These are phyloP conservation scores for Pseudopyrenochaeta lycopersici DNA, from an alignment of 2,329 filamentous ascomycete species.

Conservation along the genomic window DNA sequence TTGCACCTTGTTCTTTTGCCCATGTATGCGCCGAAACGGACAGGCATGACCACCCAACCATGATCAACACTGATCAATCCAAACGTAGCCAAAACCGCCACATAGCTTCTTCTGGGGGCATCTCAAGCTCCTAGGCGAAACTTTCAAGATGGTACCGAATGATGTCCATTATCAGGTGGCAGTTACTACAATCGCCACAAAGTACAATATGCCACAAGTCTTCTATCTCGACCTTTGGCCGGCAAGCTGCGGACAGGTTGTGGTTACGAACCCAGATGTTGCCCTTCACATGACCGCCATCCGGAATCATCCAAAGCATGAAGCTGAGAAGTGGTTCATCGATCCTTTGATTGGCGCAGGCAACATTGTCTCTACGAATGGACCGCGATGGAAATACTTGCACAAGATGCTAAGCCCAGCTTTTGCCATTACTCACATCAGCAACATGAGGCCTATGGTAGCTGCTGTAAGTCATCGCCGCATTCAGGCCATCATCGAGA, in stretches of 20 bases:
- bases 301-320: constrained; percentile 45
- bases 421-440: constrained; percentile 43
- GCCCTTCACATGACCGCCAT: constrained; percentile 48
- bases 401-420: constrained; percentile 49
- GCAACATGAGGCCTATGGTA: constrained; percentile 34
- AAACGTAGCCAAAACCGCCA: constrained; percentile 52
- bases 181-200: constrained; percentile 44
- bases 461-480: constrained; percentile 3
- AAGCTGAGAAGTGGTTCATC: constrained; percentile 19
- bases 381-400: constrained; percentile 45
- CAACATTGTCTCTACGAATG: constrained; percentile 43
- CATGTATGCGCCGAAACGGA: too few relatives aligned
- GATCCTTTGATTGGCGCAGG: constrained; percentile 36
- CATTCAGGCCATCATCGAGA: too few relatives aligned
- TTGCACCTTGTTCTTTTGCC: not conserved
- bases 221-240: constrained; percentile 60
- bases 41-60: not conserved
- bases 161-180: constrained; percentile 48
- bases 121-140: constrained; percentile 50
- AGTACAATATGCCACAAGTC: constrained; percentile 44
- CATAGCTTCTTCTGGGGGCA: constrained; percentile 54
- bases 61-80: too few relatives aligned
- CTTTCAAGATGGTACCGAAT: constrained; percentile 41
- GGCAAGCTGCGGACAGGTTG: constrained; percentile 33
- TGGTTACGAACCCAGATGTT: constrained; percentile 51